These are phyloP conservation scores for Monosporascus sp. DNA, from an alignment of 2,329 filamentous ascomycete genomes.

Conservation along the genomic window DNA sequence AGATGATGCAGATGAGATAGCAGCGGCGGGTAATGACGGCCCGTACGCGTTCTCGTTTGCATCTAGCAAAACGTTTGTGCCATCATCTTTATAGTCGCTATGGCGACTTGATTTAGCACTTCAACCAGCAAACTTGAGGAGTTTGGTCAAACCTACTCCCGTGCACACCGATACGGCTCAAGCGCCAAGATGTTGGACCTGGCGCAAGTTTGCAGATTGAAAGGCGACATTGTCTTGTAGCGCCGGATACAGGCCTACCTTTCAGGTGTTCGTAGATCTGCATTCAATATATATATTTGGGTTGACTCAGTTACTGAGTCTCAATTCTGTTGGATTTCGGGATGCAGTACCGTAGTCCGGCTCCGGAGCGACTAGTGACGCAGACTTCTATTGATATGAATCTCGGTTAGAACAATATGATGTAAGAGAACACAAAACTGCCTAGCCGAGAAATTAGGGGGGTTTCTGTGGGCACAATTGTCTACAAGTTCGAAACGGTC, in stretches of 20 bases:
- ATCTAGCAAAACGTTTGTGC: constrained; percentile 90
- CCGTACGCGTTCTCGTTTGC: constrained; percentile 98
- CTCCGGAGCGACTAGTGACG: not conserved
- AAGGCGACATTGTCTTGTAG: constrained; percentile 48
- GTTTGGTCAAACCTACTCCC: constrained; percentile 57
- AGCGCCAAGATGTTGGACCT: constrained; percentile 72
- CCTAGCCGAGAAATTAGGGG: too few relatives aligned
- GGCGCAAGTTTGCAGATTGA: constrained; percentile 69
- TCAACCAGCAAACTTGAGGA: not conserved
- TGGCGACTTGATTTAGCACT: constrained; percentile 26
- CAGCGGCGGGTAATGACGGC: constrained; percentile 60
- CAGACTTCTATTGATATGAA: not conserved
- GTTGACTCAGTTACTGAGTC: not conserved
- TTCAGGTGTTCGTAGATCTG: constrained; percentile 1
- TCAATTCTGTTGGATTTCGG: not conserved
- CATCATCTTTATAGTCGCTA: constrained; percentile 98
- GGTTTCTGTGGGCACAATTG: too few relatives aligned
- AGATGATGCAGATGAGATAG: constrained; percentile 37
- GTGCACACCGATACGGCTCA: constrained; percentile 73
- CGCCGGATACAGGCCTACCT: not conserved
- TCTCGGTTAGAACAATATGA: not conserved
- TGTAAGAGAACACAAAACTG: not conserved
- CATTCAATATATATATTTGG: not conserved
- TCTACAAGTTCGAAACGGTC: too few relatives aligned
- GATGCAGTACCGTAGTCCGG: not conserved